Percentiles rank a stretch among this genome's conserved stretches.
phyloP scores from a whole-genome alignment of 2,329 filamentous ascomycete genomes.

The Apiospora aurea region DNA sequence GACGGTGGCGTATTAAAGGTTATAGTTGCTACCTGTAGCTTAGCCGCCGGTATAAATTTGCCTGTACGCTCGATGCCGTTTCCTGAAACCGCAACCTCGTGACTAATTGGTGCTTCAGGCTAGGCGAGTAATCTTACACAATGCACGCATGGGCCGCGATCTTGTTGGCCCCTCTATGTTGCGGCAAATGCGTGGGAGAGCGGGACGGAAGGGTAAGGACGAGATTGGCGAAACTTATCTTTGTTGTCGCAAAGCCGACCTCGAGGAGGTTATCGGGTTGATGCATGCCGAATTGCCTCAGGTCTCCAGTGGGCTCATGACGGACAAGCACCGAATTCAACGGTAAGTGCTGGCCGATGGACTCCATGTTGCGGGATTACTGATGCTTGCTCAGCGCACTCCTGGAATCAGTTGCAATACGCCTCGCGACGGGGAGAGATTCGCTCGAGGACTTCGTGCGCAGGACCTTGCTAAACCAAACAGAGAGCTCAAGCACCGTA shows the following conservation, averaged over 20 bases:
- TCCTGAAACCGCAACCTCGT: not conserved
- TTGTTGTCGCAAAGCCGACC: conserved; percentile 72
- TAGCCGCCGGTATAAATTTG: conserved; percentile 85
- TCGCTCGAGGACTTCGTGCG: conserved; percentile 72
- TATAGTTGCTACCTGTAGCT: conserved; percentile 78
- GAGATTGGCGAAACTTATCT: conserved; percentile 80
- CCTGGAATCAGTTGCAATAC: conserved; percentile 73
- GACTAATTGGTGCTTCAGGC: conserved; percentile 47
- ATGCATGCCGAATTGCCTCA: conserved; percentile 76
- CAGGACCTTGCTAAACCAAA: conserved; percentile 71
- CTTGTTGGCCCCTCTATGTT: conserved; percentile 81
- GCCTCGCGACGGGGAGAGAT: conserved; percentile 69
- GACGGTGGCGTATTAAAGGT: conserved; percentile 72
- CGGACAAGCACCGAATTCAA: conserved; percentile 72
- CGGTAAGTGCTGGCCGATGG: conserved; percentile 50
- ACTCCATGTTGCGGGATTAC: not conserved
- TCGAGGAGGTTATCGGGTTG: conserved; percentile 73
- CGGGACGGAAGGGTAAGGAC: conserved; percentile 80
- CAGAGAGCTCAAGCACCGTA: conserved; percentile 57
- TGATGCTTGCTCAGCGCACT: conserved; percentile 61
- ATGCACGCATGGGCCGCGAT: conserved; percentile 77
- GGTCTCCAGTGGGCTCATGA: conserved; percentile 72
- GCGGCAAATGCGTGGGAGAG: conserved; percentile 80
- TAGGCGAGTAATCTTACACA: conserved; percentile 76
- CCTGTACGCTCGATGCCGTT: conserved; percentile 37